Evolutionary conservation across 805 yeast genomes (phyloP).

Genomic region (Zygosaccharomyces rouxii): DNA sequence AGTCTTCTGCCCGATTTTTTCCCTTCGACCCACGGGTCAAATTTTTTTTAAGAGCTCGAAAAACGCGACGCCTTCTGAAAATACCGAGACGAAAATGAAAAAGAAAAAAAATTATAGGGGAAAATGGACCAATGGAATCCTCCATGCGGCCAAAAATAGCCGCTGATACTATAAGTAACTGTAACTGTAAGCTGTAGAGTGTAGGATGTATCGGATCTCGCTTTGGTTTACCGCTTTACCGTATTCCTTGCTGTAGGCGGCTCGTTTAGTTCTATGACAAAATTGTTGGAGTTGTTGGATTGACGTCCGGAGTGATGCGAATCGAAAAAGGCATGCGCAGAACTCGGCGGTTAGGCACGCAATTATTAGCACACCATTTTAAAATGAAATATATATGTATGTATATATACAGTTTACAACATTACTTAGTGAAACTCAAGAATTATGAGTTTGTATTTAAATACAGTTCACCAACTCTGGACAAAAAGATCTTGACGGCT

Average conservation of each 20-base stretch:
- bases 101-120: background rate
- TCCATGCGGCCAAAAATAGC: background rate
- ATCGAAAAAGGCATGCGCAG: background rate
- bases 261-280: background rate
- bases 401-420: no score
- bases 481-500: constrained; percentile 56
- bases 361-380: no score
- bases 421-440: background rate
- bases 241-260: background rate
- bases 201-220: no score
- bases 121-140: background rate
- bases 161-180: background rate
- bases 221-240: background rate
- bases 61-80: constrained; percentile 1
- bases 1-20: constrained; percentile 4
- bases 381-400: no score
- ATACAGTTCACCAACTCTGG: constrained; percentile 51
- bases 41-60: background rate
- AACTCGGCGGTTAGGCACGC: background rate
- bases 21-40: constrained; percentile 3
- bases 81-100: background rate
- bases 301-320: background rate
- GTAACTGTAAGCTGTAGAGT: no score
- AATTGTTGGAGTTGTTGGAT: background rate
- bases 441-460: constrained; percentile 18